phyloP scores from a whole-genome alignment of 352 stramenopile species.

The Thalassiosira livingstoniorum region DNA sequence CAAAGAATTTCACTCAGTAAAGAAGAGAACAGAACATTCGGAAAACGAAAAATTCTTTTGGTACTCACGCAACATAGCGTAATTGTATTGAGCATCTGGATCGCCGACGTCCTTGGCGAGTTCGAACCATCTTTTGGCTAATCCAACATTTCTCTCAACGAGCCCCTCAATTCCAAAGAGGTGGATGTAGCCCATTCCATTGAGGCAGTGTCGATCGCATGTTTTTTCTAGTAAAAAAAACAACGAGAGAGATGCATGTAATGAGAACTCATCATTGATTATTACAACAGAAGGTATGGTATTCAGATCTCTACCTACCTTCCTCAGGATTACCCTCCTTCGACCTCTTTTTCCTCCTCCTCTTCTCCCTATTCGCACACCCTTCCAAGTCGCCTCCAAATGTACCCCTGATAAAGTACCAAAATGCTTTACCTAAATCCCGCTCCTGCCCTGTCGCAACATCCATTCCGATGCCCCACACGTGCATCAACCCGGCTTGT shows the following conservation, averaged over 20 bases:
- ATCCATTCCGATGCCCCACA: constrained; percentile 78
- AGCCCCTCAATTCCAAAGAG: constrained; percentile 69
- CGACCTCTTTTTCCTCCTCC: constrained; percentile 35
- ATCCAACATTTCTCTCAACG: constrained; percentile 60
- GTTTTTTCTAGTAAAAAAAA: constrained; percentile 37
- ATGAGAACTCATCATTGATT: too few relatives aligned
- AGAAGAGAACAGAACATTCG: too few relatives aligned
- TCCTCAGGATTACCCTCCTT: constrained; percentile 26
- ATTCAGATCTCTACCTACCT: too few relatives aligned
- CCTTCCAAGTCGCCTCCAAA: constrained; percentile 55
- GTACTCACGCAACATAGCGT: constrained; percentile 73
- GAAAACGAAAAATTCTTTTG: too few relatives aligned
- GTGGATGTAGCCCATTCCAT: constrained; percentile 76
- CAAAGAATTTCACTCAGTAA: too few relatives aligned
- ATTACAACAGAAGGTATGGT: too few relatives aligned
- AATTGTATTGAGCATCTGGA: constrained; percentile 77
- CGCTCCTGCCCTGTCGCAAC: constrained; percentile 38
- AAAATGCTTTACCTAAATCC: constrained; percentile 68
- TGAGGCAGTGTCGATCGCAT: constrained; percentile 72
- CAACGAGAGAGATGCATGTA: too few relatives aligned
- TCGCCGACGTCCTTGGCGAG: constrained; percentile 72
- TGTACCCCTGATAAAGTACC: constrained; percentile 69
- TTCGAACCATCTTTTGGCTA: constrained; percentile 70
- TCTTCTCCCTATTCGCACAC: constrained; percentile 55
- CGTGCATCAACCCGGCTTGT: constrained; percentile 73